Evolutionary conservation across 305 asterid genomes (phyloP), one percentile per base, ranked within the genome.

Genomic region (Fraxinus xanthoxyloides): DNA sequence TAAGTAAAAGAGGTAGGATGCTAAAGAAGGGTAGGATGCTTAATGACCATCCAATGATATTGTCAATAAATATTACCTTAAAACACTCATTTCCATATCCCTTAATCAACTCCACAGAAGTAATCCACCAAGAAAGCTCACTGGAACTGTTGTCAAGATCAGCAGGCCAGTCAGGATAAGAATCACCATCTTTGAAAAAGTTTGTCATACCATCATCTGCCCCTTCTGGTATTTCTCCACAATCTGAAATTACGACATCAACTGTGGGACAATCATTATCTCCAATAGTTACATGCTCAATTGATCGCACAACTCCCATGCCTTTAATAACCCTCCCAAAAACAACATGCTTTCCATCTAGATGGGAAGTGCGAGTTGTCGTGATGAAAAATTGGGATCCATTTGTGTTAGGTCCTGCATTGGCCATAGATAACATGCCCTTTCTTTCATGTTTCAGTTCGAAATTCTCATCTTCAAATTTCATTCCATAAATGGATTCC

Each of bases 301-400:
- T 80, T 6, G 97, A 92, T 8, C 98, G 96, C 83, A 91, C 97
- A 61, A 94, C 94, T 77, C 98, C 99, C 95, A 94, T 92, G 84
- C 99, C 99, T 86, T 94, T 95, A 81, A 92, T 89, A 46, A 94
- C 97, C 87, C 80, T 94, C 84, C 97, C 99, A 84, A 95, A 95
- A 19, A 95, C 99, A 30, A 95, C 97, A 43, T 95, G 97, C 83
- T 95, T 95, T 72, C 97, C 99, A 88, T 95, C 99, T 78, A 95
- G 85, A 89, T 94, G 97, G 75, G 98, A 85, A 19, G 99, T 92
- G n/a, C 97, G 92, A 72, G 98, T 91, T 1, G 99, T 95, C 75
- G 99, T 93, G 90, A 95, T 90, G 87, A 95, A 92, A 87, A 95
- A 95, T 74, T 95, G 99, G 38, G 98, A 95, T 69, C 98, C 98